A percentile compares a stretch with the other conserved stretches of the same genome.
Conservation (phyloP, 176 grass and related monocot genomes). For the Bromus sterilis region DNA sequence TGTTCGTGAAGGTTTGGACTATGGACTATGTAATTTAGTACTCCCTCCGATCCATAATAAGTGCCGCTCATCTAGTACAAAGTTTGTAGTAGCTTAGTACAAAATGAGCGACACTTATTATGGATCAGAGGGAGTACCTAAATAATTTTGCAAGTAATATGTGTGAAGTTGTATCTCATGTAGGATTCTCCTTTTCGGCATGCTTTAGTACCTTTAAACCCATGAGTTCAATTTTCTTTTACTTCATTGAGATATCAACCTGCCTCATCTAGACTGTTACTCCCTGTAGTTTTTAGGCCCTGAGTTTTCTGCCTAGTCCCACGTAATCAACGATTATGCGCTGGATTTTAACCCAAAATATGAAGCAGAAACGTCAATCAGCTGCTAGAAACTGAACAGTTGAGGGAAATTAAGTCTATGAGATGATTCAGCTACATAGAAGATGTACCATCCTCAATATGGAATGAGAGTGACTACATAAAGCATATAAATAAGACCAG, state of each 20-base stretch:
- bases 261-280: background rate
- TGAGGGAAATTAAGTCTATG: background rate
- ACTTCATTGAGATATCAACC: background rate
- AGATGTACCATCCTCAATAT: background rate
- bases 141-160: background rate
- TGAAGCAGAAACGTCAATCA: background rate
- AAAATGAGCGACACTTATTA: no score
- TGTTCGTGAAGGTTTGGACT: conserved; percentile 60
- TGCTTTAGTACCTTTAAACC: background rate
- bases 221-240: background rate
- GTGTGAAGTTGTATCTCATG: background rate
- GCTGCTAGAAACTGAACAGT: conserved; percentile 3
- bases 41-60: no score
- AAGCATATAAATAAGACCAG: background rate
- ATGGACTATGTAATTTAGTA: conserved; percentile 7
- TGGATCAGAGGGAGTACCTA: no score
- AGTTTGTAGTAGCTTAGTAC: no score
- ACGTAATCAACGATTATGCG: background rate
- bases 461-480: background rate
- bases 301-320: background rate
- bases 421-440: conserved; percentile 7
- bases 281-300: background rate
- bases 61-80: no score
- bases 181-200: background rate
- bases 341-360: background rate